phyloP scores from a whole-genome alignment of 1,139 yeast species.

The Debaryomycetaceae sp. region DNA sequence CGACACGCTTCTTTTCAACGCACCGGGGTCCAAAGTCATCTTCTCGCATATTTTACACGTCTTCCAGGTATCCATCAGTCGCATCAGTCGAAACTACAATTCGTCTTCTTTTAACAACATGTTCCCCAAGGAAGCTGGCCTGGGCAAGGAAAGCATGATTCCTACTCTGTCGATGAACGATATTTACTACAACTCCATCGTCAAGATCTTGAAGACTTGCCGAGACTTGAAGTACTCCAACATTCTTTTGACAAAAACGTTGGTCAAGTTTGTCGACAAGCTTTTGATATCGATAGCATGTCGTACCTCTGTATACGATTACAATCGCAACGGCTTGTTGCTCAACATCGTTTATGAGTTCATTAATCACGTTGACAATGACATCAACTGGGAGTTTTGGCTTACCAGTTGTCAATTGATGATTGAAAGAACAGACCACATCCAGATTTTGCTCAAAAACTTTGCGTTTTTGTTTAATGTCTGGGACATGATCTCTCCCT shows the following conservation, averaged over 20 bases:
- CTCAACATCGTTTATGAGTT: constrained; percentile 45
- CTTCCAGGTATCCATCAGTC: constrained; percentile 28
- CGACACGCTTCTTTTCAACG: constrained; percentile 12
- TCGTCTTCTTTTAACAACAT: constrained; percentile 5
- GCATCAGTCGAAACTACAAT: constrained; percentile 24
- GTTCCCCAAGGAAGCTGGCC: constrained; percentile 5
- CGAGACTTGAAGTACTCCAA: constrained; percentile 38
- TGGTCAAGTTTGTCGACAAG: constrained; percentile 25
- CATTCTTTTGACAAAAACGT: constrained; percentile 12
- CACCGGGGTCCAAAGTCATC: constrained; percentile 38
- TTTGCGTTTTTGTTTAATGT: constrained; percentile 65
- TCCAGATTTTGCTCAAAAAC: constrained; percentile 58
- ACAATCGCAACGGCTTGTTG: constrained; percentile 38
- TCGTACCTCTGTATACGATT: constrained; percentile 42
- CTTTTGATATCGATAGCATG: constrained; percentile 34
- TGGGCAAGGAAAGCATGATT: constrained; percentile 1
- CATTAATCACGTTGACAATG: constrained; percentile 31
- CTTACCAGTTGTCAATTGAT: constrained; percentile 53
- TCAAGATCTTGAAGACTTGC: constrained; percentile 41
- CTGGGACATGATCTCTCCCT: constrained; percentile 68
- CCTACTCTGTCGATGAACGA: constrained; percentile 18
- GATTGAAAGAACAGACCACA: constrained; percentile 55
- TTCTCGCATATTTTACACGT: constrained; percentile 36
- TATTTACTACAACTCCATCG: constrained; percentile 32
- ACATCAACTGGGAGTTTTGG: constrained; percentile 77